phyloP scores from a whole-genome alignment of 2,329 filamentous ascomycete genomes.

The Alternaria panax region DNA sequence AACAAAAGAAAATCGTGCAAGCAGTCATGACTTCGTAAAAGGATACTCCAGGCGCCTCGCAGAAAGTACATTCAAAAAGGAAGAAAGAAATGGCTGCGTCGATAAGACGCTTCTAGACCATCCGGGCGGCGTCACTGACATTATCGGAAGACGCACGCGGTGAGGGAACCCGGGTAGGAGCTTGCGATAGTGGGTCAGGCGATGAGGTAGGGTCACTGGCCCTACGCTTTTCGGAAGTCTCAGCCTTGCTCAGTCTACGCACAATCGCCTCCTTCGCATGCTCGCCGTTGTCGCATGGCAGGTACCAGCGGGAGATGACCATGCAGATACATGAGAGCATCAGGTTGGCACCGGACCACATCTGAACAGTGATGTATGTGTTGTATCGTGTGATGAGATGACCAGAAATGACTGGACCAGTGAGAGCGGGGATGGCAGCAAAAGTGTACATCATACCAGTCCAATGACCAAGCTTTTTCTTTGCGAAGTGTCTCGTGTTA shows the following conservation, averaged over 20 bases:
- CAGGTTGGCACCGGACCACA: slow-evolving; percentile 56
- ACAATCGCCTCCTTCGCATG: slow-evolving; percentile 26
- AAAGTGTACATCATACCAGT: slow-evolving; percentile 61
- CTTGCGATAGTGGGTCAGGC: slow-evolving; percentile 24
- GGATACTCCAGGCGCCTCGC: not conserved
- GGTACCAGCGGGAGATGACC: slow-evolving; percentile 41
- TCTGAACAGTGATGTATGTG: slow-evolving; percentile 56
- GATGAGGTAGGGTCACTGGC: slow-evolving; percentile 16
- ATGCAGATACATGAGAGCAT: slow-evolving; percentile 54
- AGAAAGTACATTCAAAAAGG: not conserved
- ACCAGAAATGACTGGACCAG: slow-evolving; percentile 58
- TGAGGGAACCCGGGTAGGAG: slow-evolving; percentile 32
- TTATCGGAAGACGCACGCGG: slow-evolving; percentile 24
- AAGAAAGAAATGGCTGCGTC: not conserved
- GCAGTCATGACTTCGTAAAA: slow-evolving; percentile 3
- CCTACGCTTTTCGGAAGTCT: slow-evolving; percentile 21
- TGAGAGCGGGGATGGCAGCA: slow-evolving; percentile 55
- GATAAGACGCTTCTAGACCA: slow-evolving; percentile 15
- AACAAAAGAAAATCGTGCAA: not conserved
- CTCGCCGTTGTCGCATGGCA: slow-evolving; percentile 41
- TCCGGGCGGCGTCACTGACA: slow-evolving; percentile 14
- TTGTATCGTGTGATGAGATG: slow-evolving; percentile 53
- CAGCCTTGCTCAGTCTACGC: slow-evolving; percentile 14
- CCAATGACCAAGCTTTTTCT: slow-evolving; percentile 59
- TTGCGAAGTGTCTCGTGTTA: slow-evolving; percentile 36